Percentiles rank a stretch among this genome's conserved stretches.
Evolutionary conservation across 768 basidiomycete species (phyloP).

Genomic region (Trametes cubensis): DNA sequence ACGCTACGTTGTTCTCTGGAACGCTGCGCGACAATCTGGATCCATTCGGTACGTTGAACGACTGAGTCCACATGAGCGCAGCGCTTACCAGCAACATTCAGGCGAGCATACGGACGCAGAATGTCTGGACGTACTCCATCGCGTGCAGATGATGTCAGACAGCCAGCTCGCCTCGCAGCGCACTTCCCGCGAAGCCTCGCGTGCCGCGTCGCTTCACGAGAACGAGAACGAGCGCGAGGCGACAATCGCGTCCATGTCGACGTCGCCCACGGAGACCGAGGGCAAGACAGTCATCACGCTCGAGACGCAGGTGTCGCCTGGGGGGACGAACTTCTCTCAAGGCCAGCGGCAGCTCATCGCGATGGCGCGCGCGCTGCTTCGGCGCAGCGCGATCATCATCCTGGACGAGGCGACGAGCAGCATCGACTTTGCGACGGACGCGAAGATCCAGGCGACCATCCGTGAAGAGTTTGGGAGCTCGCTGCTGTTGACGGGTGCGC

Average conservation of each 20-base stretch:
- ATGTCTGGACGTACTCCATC: conserved; percentile 76
- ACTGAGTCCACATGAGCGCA: neutral
- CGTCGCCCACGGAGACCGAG: conserved; percentile 55
- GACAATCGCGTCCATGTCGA: conserved; percentile 33
- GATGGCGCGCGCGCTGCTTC: conserved; percentile 79
- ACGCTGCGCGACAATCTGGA: conserved; percentile 76
- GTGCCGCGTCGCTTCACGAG: conserved; percentile 43
- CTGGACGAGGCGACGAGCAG: conserved; percentile 86
- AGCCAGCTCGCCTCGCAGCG: conserved; percentile 51
- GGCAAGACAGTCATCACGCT: conserved; percentile 60
- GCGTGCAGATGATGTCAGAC: conserved; percentile 75
- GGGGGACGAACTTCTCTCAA: conserved; percentile 90
- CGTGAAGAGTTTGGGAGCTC: conserved; percentile 81
- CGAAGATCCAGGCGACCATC: conserved; percentile 88
- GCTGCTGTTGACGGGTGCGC: conserved; percentile 69
- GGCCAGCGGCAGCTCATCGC: conserved; percentile 89
- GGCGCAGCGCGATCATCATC: conserved; percentile 73
- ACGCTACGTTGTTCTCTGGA: conserved; percentile 80
- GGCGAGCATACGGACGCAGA: conserved; percentile 79
- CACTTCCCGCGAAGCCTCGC: conserved; percentile 45
- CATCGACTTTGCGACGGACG: conserved; percentile 86
- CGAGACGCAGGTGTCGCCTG: conserved; percentile 80
- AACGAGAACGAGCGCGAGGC: conserved; percentile 40
- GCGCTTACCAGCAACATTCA: conserved; percentile 26
- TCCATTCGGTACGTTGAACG: conserved; percentile 53